phyloP scores from a whole-genome alignment of 345 rosid species.

The Alliaria petiolata region DNA sequence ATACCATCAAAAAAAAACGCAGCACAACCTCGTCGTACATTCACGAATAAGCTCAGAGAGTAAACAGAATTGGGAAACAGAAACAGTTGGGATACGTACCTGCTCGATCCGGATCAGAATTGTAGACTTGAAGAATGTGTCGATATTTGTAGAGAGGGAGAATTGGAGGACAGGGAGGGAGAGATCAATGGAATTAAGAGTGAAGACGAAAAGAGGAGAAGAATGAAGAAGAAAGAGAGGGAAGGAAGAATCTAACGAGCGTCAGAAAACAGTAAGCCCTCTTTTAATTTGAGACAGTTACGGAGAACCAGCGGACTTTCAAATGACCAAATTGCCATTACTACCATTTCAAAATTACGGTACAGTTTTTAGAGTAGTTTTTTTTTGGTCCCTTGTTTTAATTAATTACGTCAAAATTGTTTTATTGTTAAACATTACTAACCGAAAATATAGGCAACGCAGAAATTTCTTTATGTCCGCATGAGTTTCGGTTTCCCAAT shows the following conservation, averaged over 20 bases:
- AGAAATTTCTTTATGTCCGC: neutral
- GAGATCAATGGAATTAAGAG: constrained; percentile 6
- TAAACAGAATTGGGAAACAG: no score
- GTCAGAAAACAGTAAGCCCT: constrained; percentile 3
- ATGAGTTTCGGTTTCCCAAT: constrained; percentile 4
- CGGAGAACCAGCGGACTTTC: constrained; percentile 1
- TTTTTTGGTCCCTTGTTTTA: neutral
- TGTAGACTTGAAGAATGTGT: neutral
- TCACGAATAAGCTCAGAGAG: neutral
- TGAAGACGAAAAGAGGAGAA: constrained; percentile 9
- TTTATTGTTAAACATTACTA: no score
- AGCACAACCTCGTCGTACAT: neutral
- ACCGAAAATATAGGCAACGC: constrained; percentile 2
- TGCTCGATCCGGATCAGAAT: neutral
- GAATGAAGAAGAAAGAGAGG: constrained; percentile 16
- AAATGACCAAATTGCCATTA: constrained; percentile 10
- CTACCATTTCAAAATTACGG: no score
- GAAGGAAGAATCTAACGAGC: constrained; percentile 25
- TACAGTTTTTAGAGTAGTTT: neutral
- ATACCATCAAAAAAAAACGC: neutral
- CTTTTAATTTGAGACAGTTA: constrained; percentile 24
- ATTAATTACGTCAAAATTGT: neutral
- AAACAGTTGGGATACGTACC: constrained; percentile 14
- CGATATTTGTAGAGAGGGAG: neutral
- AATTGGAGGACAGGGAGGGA: neutral